These are phyloP conservation scores for Chaetomidium leptoderma DNA, from an alignment of 495 filamentous ascomycete genomes.

Conservation along the genomic window DNA sequence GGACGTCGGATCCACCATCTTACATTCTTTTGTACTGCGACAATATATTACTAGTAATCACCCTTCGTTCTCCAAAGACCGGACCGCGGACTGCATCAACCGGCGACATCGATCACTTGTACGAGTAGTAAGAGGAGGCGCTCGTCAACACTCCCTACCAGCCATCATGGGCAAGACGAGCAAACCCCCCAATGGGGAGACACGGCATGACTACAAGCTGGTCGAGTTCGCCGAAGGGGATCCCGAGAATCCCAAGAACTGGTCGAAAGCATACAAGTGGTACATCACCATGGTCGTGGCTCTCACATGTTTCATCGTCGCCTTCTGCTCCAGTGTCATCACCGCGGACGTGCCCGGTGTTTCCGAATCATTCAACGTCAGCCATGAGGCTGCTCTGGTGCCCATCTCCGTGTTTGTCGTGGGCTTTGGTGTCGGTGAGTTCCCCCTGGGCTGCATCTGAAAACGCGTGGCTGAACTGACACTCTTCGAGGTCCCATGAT, in stretches of 20 bases:
- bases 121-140: too few relatives aligned
- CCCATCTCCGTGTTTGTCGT: conserved; percentile 71
- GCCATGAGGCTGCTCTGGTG: conserved; percentile 61
- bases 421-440: conserved; percentile 65
- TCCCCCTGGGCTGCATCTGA: background rate
- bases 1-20: too few relatives aligned
- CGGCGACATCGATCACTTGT: too few relatives aligned
- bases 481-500: conserved; percentile 54
- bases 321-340: conserved; percentile 59
- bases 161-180: conserved; percentile 9
- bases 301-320: conserved; percentile 60
- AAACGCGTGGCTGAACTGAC: background rate
- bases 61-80: too few relatives aligned
- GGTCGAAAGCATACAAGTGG: conserved; percentile 61
- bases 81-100: too few relatives aligned
- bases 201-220: conserved; percentile 53
- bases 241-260: conserved; percentile 67
- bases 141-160: background rate
- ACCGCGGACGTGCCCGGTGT: conserved; percentile 65
- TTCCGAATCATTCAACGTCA: conserved; percentile 56
- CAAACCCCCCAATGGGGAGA: conserved; percentile 16
- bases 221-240: conserved; percentile 66
- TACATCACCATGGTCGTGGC: conserved; percentile 65
- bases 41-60: too few relatives aligned
- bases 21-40: too few relatives aligned